Evolutionary conservation across 192 early-diverging fungal genomes (phyloP), one percentile per base, ranked within the genome.

Genomic region (Coemansia sp.): DNA sequence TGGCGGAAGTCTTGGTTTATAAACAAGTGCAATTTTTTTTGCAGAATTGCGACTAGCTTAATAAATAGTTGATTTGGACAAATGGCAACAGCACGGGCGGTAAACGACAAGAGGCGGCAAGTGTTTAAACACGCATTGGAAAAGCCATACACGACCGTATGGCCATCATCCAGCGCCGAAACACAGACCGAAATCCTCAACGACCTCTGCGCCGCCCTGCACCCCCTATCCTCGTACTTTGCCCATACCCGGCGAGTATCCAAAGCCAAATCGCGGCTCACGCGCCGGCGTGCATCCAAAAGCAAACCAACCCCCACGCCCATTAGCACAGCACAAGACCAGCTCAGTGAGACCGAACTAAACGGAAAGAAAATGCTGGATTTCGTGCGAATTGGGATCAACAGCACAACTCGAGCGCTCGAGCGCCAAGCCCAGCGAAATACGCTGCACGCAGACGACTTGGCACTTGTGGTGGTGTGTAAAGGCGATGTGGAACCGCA

Each of bases 111-210:
- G 58, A 54, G 64, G 18, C 76, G 71, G 6, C 64, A 63, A 20
- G 71, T 79, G 48, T 70, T 79, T 53, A 79, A 79, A 54, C 71
- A 79, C 36, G 71, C 68, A 1, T 64, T 79, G 9, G 76, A 68
- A 36, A 73, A 70, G 48, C 76, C 76, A 1, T 73, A 70, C 28
- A 60, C 68, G 2, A 79, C 68, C 26, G 20, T 28, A 2, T 79
- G 76, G 76, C 76, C 76, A 10, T 48, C 64, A 3, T 61, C 48
- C 8, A 54, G 49, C 11, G 52, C 44, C 24, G 53, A 56, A 11
- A 37, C 55, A 1, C 67, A 70, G n/a, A 34, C 23, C 9, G 64
- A 44, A 6, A 64, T 79, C 17, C 26, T 73, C 1, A 52, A 65
- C 34, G 15, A 48, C 21, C 57, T 79, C 2, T 79, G 71, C 61